Evolutionary conservation across 768 basidiomycete genomes (phyloP).

Genomic region (Podaxis carcinomalis): DNA sequence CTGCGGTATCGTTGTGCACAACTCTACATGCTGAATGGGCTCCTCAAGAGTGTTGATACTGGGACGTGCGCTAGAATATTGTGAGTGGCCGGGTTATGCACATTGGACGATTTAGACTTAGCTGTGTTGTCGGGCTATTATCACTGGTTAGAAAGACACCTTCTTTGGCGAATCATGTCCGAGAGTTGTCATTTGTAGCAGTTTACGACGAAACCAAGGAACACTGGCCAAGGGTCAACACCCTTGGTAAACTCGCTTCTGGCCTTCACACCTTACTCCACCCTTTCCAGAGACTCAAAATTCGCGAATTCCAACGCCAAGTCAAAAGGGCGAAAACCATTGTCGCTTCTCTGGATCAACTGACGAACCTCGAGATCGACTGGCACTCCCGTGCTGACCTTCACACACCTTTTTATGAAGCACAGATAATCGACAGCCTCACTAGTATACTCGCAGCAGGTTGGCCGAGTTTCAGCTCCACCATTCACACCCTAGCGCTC

Average conservation of each 20-base stretch:
- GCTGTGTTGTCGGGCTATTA: neutral
- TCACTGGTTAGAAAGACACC: neutral
- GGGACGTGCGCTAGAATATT: neutral
- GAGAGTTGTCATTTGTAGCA: neutral
- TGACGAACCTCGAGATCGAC: neutral
- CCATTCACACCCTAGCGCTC: neutral
- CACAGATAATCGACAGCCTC: neutral
- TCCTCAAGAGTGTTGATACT: neutral
- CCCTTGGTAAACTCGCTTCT: neutral
- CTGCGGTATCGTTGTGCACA: neutral
- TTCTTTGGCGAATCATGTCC: neutral
- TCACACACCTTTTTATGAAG: neutral
- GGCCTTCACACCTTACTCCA: neutral
- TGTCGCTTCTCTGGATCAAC: neutral
- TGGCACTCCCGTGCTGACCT: neutral
- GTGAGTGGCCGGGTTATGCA: neutral
- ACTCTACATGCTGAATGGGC: neutral
- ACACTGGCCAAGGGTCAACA: neutral
- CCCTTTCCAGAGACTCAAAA: neutral
- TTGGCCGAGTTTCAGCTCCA: neutral
- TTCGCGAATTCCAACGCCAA: neutral
- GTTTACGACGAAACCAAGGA: neutral
- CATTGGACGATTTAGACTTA: too few relatives aligned
- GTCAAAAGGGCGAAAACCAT: neutral
- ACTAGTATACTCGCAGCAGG: neutral